Evolutionary conservation across 768 basidiomycete species (phyloP).

Genomic region (Chalciporus sphaerocephalus): DNA sequence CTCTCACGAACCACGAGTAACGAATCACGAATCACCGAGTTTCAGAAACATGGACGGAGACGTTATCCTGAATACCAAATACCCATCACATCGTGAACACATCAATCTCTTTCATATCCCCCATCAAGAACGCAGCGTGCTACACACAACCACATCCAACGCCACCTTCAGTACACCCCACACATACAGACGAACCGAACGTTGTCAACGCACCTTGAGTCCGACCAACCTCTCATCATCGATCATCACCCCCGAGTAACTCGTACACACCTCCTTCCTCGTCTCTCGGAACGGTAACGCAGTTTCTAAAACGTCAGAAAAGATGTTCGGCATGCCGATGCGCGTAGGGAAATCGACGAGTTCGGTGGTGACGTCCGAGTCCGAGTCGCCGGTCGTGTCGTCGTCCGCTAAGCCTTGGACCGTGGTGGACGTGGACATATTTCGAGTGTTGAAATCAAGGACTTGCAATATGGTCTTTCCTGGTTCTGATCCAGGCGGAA

Average conservation of each 20-base stretch:
- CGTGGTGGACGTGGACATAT: slow-evolving; percentile 1
- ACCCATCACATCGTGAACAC: slow-evolving; percentile 31
- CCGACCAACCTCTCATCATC: slow-evolving; percentile 41
- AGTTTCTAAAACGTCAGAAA: slow-evolving; percentile 25
- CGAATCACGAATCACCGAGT: too few relatives aligned
- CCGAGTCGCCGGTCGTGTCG: neutral
- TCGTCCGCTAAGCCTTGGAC: neutral
- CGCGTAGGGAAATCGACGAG: slow-evolving; percentile 11
- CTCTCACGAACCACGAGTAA: too few relatives aligned
- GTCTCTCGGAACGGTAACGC: slow-evolving; percentile 31
- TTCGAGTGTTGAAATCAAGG: slow-evolving; percentile 32
- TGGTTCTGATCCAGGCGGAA: slow-evolving; percentile 9
- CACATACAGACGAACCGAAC: too few relatives aligned
- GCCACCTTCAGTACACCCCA: too few relatives aligned
- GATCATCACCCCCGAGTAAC: slow-evolving; percentile 40
- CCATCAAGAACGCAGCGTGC: slow-evolving; percentile 27
- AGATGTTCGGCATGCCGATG: slow-evolving; percentile 18
- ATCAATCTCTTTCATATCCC: slow-evolving; percentile 32
- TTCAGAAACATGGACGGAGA: too few relatives aligned
- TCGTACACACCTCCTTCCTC: slow-evolving; percentile 17
- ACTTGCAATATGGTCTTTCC: slow-evolving; percentile 16
- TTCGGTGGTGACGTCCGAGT: neutral
- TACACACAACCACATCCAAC: slow-evolving; percentile 1
- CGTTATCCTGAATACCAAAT: too few relatives aligned
- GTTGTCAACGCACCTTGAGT: slow-evolving; percentile 37